phyloP scores from a whole-genome alignment of 1,284 basidiomycete species.

The Trichosporon sp. region DNA sequence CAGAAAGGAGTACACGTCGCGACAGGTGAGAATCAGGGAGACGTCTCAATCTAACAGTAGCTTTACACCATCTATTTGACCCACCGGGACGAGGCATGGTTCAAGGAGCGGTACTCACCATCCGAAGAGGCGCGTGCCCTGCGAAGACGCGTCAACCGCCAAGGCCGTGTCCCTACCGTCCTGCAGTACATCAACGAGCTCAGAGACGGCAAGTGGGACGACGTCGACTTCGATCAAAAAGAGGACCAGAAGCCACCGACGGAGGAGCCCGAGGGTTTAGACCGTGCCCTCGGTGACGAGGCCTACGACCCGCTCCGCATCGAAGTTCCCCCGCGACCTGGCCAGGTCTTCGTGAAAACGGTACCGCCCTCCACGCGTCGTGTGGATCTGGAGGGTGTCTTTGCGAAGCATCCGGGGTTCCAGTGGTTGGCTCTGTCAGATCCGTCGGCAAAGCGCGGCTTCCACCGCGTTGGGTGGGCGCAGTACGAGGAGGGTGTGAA shows the following conservation, averaged over 20 bases:
- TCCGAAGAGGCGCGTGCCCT: constrained; percentile 61
- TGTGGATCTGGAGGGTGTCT: constrained; percentile 77
- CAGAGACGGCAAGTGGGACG: constrained; percentile 75
- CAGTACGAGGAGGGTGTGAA: constrained; percentile 76
- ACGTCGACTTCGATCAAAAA: constrained; percentile 47
- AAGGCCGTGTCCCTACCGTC: constrained; percentile 70
- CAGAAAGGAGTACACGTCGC: constrained; percentile 75
- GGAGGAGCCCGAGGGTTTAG: constrained; percentile 36
- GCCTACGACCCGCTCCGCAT: constrained; percentile 56
- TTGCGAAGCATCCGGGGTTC: constrained; percentile 47
- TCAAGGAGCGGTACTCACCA: constrained; percentile 85
- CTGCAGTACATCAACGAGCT: constrained; percentile 69
- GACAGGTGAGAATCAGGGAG: constrained; percentile 62
- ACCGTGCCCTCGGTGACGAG: constrained; percentile 46
- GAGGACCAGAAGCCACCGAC: constrained; percentile 17
- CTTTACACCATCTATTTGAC: constrained; percentile 85
- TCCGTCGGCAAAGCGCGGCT: constrained; percentile 79
- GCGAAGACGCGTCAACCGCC: constrained; percentile 67
- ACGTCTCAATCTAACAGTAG: constrained; percentile 20
- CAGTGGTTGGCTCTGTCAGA: constrained; percentile 79
- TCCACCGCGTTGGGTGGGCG: constrained; percentile 87
- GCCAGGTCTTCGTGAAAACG: constrained; percentile 87
- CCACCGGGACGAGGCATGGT: constrained; percentile 86
- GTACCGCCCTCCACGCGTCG: constrained; percentile 85
- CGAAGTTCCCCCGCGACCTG: constrained; percentile 67